These are phyloP conservation scores for Bryoerythrophyllum caledonicum DNA, from an alignment of 225 moss, liverwort and hornwort genomes.

Conservation along the genomic window DNA sequence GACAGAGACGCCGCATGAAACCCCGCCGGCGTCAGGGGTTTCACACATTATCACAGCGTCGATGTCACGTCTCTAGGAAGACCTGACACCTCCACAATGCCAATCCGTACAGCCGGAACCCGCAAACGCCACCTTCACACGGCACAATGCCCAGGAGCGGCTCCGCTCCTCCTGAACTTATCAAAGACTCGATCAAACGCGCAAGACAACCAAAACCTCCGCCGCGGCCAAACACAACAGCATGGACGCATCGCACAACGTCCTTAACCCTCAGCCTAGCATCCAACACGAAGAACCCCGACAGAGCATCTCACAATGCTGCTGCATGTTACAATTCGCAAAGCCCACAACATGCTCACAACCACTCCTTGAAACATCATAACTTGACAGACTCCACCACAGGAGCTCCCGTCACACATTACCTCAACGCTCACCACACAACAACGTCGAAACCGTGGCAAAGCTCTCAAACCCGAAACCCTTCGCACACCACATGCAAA, in stretches of 20 bases:
- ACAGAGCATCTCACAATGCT: background rate
- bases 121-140: background rate
- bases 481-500: background rate
- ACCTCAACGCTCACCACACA: conserved; percentile 4
- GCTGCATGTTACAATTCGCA: conserved; percentile 20
- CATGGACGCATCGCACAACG: background rate
- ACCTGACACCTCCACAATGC: background rate
- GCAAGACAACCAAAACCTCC: background rate
- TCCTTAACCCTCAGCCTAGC: background rate
- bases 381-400: too few species aligned
- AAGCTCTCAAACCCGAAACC: background rate
- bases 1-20: background rate
- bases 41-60: background rate
- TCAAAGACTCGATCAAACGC: background rate
- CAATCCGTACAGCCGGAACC: background rate
- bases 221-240: background rate
- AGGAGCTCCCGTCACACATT: background rate
- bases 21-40: background rate
- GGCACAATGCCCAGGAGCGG: background rate
- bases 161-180: background rate
- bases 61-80: background rate
- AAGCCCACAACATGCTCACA: background rate
- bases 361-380: background rate
- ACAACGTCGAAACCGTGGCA: background rate
- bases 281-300: background rate